Conservation (phyloP, 345 rosid genomes). For the Gossypium longicalyx region DNA sequence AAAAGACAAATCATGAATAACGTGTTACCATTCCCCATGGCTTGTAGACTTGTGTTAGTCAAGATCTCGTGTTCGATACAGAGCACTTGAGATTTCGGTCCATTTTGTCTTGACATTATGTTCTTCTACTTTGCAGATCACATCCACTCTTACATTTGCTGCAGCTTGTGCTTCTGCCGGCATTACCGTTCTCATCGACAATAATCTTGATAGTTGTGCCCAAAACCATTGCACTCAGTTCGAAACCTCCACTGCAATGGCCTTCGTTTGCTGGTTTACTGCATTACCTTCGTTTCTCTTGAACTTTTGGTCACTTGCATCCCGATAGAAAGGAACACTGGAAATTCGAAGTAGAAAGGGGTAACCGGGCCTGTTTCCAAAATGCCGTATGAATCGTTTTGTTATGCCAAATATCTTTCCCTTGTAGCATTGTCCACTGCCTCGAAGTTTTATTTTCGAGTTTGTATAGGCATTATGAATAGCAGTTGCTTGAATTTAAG, state of each 20-base stretch:
- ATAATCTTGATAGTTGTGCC: constrained; percentile 53
- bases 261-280: constrained; percentile 63
- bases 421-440: not conserved
- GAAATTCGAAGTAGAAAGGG: not conserved
- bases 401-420: not conserved
- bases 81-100: not conserved
- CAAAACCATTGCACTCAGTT: constrained; percentile 58
- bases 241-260: constrained; percentile 73
- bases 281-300: constrained; percentile 64
- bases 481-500: no score
- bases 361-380: not conserved
- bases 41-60: not conserved
- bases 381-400: not conserved
- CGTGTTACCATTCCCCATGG: not conserved
- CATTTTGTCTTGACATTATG: not conserved
- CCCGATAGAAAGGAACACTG: constrained; percentile 31
- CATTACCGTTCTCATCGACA: constrained; percentile 76
- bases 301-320: constrained; percentile 70
- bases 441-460: not conserved
- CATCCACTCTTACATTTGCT: constrained; percentile 67
- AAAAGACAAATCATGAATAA: not conserved
- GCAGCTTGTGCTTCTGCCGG: constrained; percentile 86
- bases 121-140: constrained; percentile 40
- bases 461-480: not conserved
- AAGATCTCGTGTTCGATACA: not conserved